These are phyloP conservation scores for Globisporangium mamillatum DNA, from an alignment of 352 stramenopile species.

Conservation along the genomic window DNA sequence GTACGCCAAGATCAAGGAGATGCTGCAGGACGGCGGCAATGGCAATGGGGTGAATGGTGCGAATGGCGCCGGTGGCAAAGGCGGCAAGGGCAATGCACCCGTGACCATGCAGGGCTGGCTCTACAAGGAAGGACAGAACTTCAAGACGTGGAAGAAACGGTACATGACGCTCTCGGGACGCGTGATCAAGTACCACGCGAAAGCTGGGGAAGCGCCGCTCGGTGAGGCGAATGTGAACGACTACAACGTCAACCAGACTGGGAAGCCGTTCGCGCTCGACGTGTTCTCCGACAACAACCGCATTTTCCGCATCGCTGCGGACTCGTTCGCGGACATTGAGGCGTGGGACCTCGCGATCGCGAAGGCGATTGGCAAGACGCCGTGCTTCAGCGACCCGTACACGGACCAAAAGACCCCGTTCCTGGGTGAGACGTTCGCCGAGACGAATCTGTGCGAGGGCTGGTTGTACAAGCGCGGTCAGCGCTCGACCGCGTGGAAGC, in stretches of 20 bases:
- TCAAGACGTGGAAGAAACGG: constrained; percentile 85
- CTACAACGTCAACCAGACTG: constrained; percentile 61
- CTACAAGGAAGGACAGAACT: constrained; percentile 81
- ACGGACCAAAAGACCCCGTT: constrained; percentile 59
- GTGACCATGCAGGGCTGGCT: constrained; percentile 74
- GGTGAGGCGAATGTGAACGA: constrained; percentile 66
- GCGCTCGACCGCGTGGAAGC: constrained; percentile 59
- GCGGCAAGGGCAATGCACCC: constrained; percentile 3
- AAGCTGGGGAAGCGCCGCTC: constrained; percentile 48
- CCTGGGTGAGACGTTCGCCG: constrained; percentile 48
- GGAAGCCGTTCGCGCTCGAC: constrained; percentile 63
- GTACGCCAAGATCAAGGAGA: constrained; percentile 50
- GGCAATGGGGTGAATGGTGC: constrained; percentile 10
- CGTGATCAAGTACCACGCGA: constrained; percentile 66
- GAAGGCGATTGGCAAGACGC: constrained; percentile 38
- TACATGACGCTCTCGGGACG: constrained; percentile 70
- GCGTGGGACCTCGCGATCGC: constrained; percentile 67
- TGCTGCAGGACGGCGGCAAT: constrained; percentile 23
- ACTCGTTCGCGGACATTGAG: constrained; percentile 70
- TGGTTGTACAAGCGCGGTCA: constrained; percentile 73
- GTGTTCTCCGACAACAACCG: constrained; percentile 83
- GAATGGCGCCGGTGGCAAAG: constrained; percentile 4
- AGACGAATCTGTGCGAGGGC: constrained; percentile 57
- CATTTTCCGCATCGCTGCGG: constrained; percentile 64
- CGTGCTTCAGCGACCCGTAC: constrained; percentile 68